These are phyloP conservation scores for Colletotrichum sp. DNA, from an alignment of 2,329 filamentous ascomycete genomes.

Conservation along the genomic window DNA sequence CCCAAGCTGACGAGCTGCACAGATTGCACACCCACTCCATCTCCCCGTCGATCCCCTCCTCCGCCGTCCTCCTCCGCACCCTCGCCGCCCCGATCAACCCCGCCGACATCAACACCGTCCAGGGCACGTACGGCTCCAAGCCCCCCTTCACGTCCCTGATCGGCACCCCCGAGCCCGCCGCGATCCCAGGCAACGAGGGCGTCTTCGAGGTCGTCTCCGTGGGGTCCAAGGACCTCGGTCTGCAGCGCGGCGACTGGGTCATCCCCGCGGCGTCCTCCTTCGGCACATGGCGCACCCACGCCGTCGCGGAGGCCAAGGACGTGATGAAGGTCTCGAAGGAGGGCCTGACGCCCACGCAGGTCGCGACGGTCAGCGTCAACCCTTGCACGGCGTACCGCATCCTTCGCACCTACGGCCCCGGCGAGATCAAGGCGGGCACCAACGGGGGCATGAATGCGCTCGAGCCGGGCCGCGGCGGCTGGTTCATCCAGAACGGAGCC, in stretches of 20 bases:
- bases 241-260: constrained; percentile 88
- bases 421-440: constrained; percentile 44
- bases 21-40: constrained; percentile 77
- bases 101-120: constrained; percentile 96
- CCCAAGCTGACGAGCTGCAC: background rate
- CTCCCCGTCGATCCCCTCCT: constrained; percentile 70
- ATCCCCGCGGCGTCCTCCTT: constrained; percentile 83
- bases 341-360: constrained; percentile 76
- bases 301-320: constrained; percentile 60
- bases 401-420: constrained; percentile 75
- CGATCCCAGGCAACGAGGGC: constrained; percentile 88
- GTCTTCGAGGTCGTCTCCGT: constrained; percentile 85
- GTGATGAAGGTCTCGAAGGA: constrained; percentile 74
- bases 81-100: constrained; percentile 95
- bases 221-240: constrained; percentile 57
- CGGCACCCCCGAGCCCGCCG: constrained; percentile 76
- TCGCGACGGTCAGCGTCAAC: constrained; percentile 89
- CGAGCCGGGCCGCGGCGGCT: constrained; percentile 66
- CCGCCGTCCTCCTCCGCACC: constrained; percentile 77
- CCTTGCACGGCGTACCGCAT: constrained; percentile 95
- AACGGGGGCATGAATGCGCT: constrained; percentile 48
- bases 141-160: constrained; percentile 77
- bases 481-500: constrained; percentile 97
- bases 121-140: constrained; percentile 91
- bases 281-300: constrained; percentile 95